Evolutionary conservation across 2,329 filamentous ascomycete genomes (phyloP), one percentile per base, ranked within the genome.

Genomic region (Trichoderma citrinoviride): DNA sequence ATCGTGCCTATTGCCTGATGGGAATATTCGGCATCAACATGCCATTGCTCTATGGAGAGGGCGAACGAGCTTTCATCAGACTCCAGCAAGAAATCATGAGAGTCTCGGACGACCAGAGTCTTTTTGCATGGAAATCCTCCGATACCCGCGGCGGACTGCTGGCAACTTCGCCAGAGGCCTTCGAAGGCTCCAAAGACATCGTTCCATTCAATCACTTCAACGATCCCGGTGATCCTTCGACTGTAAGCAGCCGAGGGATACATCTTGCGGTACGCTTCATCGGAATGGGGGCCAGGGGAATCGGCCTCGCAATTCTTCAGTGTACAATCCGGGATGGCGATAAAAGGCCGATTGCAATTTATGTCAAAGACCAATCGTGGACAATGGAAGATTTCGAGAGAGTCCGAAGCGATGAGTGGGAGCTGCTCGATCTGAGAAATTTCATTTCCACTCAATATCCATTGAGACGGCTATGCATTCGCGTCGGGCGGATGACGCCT

Each of bases 21-120:
- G 74, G 73, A 3, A 61, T 75, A 0, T 75, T 75, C 47, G 69
- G 68, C 41, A 67, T 75, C 54, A 72, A 74, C 23, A 74, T 75
- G 73, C 68, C 72, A 0, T 60, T 74, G 1, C 50, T 75, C 0
- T 75, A 75, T n/a, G 73, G 73, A 0, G 73, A 75, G 46, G 72
- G 73, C 0, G 58, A 68, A 3, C 67, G 54, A 25, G 71, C 72
- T 0, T 73, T 73, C 7, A 60, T 68, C 7, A 52, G 71, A 2
- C 66, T 73, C 0, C 56, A 60, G 10, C 44, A 60, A 21, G 56
- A 60, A 6, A 64, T 64, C 17, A 64, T 64, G 61, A 57, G 21
- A 21, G 21, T 57, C 7, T 57, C 52, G 5, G n/a, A 57, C 46
- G 61, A 64, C 17, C 25, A 64, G 3, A 64, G 25, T 4, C 7